Percentiles rank a stretch among this genome's conserved stretches.
Conservation (phyloP, 2,329 filamentous ascomycete genomes). For the Esteya vermicola region DNA sequence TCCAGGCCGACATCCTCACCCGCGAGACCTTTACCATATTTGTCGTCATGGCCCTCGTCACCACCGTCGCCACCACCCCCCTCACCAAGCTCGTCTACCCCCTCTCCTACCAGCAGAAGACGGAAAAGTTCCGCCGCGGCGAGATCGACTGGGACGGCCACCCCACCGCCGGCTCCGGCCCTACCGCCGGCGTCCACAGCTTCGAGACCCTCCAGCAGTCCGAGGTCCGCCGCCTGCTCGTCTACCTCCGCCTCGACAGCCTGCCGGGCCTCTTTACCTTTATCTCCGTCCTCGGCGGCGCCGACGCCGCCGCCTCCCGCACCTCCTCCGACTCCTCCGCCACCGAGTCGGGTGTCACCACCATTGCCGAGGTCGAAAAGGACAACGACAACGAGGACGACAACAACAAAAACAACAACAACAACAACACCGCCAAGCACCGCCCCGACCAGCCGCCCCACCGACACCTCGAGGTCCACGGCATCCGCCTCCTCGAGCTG, state of each 20-base stretch:
- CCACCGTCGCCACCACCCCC: conserved; percentile 73
- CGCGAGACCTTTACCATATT: conserved; percentile 81
- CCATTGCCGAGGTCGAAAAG: conserved; percentile 11
- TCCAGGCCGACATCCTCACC: conserved; percentile 71
- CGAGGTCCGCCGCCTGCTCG: conserved; percentile 50
- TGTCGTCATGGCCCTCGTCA: conserved; percentile 82
- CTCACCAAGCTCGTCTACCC: conserved; percentile 63
- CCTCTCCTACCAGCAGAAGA: conserved; percentile 38
- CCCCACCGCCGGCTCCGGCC: conserved; percentile 21
- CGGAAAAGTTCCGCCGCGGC: conserved; percentile 51
- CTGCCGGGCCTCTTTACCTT: conserved; percentile 72
- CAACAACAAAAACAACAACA: conserved; percentile 15
- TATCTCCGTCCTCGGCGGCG: conserved; percentile 56
- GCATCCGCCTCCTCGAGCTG: conserved; percentile 72
- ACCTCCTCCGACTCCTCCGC: too few species aligned
- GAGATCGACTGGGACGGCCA: conserved; percentile 73
- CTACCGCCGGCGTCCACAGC: conserved; percentile 11
- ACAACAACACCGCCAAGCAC: too few species aligned
- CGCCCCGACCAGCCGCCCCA: conserved; percentile 17
- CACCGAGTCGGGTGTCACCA: neutral
- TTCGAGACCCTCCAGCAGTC: conserved; percentile 19
- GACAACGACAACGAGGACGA: conserved; percentile 18
- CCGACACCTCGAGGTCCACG: conserved; percentile 58
- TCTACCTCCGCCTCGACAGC: conserved; percentile 75
- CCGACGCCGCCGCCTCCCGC: conserved; percentile 9